Evolutionary conservation across 1,284 basidiomycete species (phyloP).

Genomic region (Cutaneotrichosporon sp.): DNA sequence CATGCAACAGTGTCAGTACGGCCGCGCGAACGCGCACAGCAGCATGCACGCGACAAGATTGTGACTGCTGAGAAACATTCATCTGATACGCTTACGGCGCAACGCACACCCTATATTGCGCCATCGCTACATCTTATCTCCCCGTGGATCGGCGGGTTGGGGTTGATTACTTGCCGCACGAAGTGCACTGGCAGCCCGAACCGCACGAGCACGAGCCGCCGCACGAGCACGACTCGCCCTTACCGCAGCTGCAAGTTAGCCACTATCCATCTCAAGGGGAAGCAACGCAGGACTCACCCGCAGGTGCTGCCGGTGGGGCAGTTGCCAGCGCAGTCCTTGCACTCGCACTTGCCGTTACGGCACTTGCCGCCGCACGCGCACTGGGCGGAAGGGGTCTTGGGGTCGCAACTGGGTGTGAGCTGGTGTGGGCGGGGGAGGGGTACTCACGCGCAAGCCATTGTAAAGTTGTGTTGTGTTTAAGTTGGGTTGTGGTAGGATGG

Average conservation of each 20-base stretch:
- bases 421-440: too few relatives aligned
- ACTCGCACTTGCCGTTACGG: background rate
- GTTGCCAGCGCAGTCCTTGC: background rate
- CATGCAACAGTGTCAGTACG: too few relatives aligned
- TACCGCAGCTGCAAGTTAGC: background rate
- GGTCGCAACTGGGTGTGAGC: background rate
- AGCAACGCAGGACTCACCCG: background rate
- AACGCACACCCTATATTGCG: too few relatives aligned
- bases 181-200: background rate
- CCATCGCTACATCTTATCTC: too few relatives aligned
- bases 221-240: background rate
- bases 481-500: background rate
- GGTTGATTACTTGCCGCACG: too few relatives aligned
- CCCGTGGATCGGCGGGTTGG: too few relatives aligned
- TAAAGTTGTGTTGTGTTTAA: too few relatives aligned
- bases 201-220: background rate
- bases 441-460: background rate
- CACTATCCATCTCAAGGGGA: background rate
- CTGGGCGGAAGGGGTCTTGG: background rate
- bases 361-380: constrained; percentile 5
- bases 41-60: too few relatives aligned
- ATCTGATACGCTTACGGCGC: too few relatives aligned
- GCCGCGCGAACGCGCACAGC: too few relatives aligned
- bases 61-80: too few relatives aligned
- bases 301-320: background rate